phyloP scores from a whole-genome alignment of 805 yeast genomes.

The Starmerella lactis-condensi region DNA sequence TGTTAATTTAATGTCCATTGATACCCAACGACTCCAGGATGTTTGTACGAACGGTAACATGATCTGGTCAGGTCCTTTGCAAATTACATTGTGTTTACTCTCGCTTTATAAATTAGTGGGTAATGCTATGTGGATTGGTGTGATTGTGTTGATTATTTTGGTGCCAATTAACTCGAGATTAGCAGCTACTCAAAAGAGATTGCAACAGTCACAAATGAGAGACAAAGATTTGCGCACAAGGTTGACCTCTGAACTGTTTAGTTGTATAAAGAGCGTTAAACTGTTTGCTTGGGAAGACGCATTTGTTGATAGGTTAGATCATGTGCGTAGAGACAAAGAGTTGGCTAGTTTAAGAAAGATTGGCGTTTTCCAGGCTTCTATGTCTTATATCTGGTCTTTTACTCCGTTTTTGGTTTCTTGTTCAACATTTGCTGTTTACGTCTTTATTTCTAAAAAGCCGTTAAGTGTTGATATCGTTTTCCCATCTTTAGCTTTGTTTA shows the following conservation, averaged over 20 bases:
- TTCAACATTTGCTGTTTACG: constrained; percentile 70
- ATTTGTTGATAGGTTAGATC: constrained; percentile 48
- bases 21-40: constrained; percentile 74
- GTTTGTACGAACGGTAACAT: constrained; percentile 59
- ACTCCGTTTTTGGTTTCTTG: constrained; percentile 84
- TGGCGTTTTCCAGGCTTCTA: constrained; percentile 62
- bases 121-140: constrained; percentile 89
- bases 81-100: constrained; percentile 53
- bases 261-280: constrained; percentile 77
- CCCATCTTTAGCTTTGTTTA: constrained; percentile 42
- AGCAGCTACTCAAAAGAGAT: constrained; percentile 38
- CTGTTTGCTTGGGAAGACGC: constrained; percentile 93
- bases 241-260: constrained; percentile 65
- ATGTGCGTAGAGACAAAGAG: constrained; percentile 79
- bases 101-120: constrained; percentile 62
- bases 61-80: constrained; percentile 88
- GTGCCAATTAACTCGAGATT: constrained; percentile 61
- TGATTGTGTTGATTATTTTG: constrained; percentile 51
- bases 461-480: constrained; percentile 75
- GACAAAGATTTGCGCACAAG: constrained; percentile 84
- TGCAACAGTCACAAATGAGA: constrained; percentile 71
- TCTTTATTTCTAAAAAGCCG: constrained; percentile 40
- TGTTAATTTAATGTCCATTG: constrained; percentile 87
- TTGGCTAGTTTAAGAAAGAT: constrained; percentile 57
- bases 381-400: constrained; percentile 69